Conservation (phyloP, 2,329 filamentous ascomycete species). For the Aureobasidium sp. region DNA sequence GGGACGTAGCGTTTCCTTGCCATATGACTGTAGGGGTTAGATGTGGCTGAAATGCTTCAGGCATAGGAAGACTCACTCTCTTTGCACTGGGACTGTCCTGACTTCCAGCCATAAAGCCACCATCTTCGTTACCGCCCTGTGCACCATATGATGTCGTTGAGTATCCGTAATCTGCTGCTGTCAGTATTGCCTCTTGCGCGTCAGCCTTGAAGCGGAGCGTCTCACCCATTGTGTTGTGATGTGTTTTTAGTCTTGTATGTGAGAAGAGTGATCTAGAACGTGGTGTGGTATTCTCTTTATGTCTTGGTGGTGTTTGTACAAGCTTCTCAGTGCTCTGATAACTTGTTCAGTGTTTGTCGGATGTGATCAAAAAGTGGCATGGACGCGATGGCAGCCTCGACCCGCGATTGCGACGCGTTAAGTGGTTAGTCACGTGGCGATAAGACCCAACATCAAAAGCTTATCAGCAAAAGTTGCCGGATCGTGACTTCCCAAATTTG, state of each 20-base stretch:
- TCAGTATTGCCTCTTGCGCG: conserved; percentile 1
- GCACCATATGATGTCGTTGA: conserved; percentile 51
- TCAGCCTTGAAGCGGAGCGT: background rate
- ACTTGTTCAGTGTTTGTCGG: background rate
- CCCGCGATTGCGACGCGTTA: background rate
- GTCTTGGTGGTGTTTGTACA: background rate
- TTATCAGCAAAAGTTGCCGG: conserved; percentile 13
- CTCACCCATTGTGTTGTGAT: conserved; percentile 1
- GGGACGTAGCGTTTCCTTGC: conserved; percentile 81
- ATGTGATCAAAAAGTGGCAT: background rate
- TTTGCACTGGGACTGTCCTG: conserved; percentile 36
- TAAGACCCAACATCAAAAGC: background rate
- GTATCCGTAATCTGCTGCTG: conserved; percentile 36
- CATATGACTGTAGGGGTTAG: conserved; percentile 45
- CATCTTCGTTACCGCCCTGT: conserved; percentile 48
- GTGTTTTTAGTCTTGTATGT: background rate
- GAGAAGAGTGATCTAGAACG: too few relatives aligned
- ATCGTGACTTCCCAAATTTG: conserved; percentile 11
- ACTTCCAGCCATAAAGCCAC: conserved; percentile 50
- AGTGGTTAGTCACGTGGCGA: background rate
- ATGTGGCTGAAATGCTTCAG: background rate
- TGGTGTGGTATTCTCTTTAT: background rate
- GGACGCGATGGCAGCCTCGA: conserved; percentile 6
- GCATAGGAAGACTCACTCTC: conserved; percentile 20
- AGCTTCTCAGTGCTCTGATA: background rate